phyloP scores from a whole-genome alignment of 768 basidiomycete species.

The Chalciporus pseudorubinellus region DNA sequence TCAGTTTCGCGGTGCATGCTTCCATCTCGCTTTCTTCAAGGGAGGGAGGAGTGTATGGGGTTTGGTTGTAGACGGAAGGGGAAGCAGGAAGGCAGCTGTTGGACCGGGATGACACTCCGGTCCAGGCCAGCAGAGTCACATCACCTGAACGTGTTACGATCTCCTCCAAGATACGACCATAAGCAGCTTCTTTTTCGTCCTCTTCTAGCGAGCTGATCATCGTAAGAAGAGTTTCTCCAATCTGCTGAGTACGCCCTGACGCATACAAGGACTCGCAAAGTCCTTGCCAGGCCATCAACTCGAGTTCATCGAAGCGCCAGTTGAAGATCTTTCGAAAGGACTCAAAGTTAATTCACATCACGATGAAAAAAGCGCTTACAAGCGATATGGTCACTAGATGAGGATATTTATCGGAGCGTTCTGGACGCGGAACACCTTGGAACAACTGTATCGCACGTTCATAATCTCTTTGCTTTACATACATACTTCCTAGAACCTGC shows the following conservation, averaged over 20 bases:
- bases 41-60: neutral
- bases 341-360: neutral
- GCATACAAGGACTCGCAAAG: neutral
- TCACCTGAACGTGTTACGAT: neutral
- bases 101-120: neutral
- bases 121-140: neutral
- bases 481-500: neutral
- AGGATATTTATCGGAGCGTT: neutral
- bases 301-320: neutral
- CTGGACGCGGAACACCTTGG: neutral
- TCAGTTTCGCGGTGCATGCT: neutral
- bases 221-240: neutral
- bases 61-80: neutral
- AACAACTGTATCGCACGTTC: neutral
- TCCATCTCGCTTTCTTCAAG: neutral
- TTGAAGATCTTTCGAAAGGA: neutral
- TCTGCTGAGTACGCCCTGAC: neutral
- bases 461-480: neutral
- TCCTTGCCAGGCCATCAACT: neutral
- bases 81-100: neutral
- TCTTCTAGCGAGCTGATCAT: neutral
- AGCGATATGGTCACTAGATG: neutral
- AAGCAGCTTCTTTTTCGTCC: neutral
- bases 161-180: neutral
- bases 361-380: neutral